These are phyloP conservation scores for Thermothielavioides terrestris DNA, from an alignment of 495 filamentous ascomycete species.

Conservation along the genomic window DNA sequence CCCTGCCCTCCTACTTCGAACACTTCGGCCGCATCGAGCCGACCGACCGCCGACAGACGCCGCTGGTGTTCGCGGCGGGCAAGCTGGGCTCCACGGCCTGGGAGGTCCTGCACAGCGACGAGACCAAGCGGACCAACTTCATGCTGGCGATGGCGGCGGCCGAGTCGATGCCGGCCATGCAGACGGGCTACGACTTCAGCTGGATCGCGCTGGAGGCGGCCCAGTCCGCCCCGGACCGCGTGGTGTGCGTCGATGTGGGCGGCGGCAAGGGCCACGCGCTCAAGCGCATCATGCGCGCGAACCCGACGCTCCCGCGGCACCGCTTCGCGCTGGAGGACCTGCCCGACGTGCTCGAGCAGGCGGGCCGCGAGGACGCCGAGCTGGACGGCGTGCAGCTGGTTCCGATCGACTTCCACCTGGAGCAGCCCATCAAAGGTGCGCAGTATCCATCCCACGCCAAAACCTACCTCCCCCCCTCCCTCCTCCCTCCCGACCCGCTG, in stretches of 20 bases:
- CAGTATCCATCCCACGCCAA: neutral
- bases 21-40: conserved; percentile 20
- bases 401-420: conserved; percentile 21
- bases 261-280: conserved; percentile 31
- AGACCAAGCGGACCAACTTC: conserved; percentile 11
- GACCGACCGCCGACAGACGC: conserved; percentile 9
- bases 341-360: conserved; percentile 20
- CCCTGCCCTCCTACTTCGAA: conserved; percentile 22
- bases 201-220: conserved; percentile 17
- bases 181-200: conserved; percentile 23
- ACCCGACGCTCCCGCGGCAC: conserved; percentile 14
- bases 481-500: too few species aligned
- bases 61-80: conserved; percentile 13
- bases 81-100: conserved; percentile 15
- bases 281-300: conserved; percentile 16
- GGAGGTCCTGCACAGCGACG: conserved; percentile 15
- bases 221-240: conserved; percentile 3
- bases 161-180: conserved; percentile 10
- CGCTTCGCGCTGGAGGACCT: conserved; percentile 29
- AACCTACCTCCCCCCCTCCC: too few species aligned
- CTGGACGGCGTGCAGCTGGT: conserved; percentile 20
- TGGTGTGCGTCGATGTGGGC: conserved; percentile 29
- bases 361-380: conserved; percentile 6
- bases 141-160: conserved; percentile 15
- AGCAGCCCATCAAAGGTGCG: conserved; percentile 25